phyloP scores from a whole-genome alignment of 2,329 filamentous ascomycete genomes.

The Penicillium sp. region DNA sequence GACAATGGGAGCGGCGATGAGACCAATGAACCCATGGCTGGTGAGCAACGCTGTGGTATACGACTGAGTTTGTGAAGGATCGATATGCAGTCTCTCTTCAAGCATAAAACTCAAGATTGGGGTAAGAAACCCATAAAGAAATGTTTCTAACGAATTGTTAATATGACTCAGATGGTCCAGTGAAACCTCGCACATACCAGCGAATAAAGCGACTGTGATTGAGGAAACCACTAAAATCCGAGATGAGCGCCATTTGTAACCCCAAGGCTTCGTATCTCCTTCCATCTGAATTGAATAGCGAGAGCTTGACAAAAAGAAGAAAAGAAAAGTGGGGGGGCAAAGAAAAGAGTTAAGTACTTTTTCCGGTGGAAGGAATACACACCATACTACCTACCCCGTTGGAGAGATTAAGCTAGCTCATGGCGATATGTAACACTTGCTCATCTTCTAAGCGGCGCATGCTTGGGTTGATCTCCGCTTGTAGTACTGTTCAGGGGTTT shows the following conservation, averaged over 20 bases:
- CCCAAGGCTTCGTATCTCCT: conserved; percentile 5
- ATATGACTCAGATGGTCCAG: background rate
- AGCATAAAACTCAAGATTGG: conserved; percentile 28
- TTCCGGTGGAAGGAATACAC: background rate
- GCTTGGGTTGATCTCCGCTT: background rate
- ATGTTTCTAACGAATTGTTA: conserved; percentile 17
- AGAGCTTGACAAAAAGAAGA: background rate
- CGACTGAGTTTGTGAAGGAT: conserved; percentile 17
- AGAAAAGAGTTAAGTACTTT: background rate
- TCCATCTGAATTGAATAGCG: background rate
- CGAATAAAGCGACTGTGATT: conserved; percentile 12
- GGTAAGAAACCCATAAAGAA: conserved; percentile 27
- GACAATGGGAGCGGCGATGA: conserved; percentile 17
- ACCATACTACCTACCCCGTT: background rate
- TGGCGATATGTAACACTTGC: background rate
- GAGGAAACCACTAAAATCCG: conserved; percentile 6
- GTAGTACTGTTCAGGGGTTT: background rate
- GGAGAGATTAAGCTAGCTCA: background rate
- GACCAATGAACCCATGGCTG: conserved; percentile 15
- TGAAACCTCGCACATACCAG: conserved; percentile 7
- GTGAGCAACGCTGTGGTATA: conserved; percentile 19
- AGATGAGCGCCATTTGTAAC: conserved; percentile 13
- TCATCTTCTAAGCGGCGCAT: no score
- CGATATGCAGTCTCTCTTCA: conserved; percentile 18
- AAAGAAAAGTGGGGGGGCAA: conserved; percentile 5